phyloP scores from a whole-genome alignment of 2,329 filamentous ascomycete genomes.

The Sporothrix mexicana region DNA sequence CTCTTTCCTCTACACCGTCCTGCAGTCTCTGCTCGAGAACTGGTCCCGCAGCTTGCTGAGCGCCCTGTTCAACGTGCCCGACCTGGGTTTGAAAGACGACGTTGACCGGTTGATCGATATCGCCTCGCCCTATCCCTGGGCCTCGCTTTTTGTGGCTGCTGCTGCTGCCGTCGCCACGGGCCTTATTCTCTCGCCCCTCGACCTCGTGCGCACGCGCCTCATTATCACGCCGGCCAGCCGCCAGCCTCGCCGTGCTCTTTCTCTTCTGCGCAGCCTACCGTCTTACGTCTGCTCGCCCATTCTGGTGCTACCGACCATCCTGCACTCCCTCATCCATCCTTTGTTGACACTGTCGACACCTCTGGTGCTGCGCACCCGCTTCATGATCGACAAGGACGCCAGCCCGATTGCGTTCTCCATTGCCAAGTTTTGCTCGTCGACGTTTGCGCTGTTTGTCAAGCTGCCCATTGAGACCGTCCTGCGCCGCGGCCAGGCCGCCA shows the following conservation, averaged over 20 bases:
- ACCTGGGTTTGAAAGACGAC: constrained; percentile 76
- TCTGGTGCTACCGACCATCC: constrained; percentile 80
- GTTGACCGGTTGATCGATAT: constrained; percentile 75
- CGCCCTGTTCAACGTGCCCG: constrained; percentile 86
- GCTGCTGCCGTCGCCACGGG: constrained; percentile 73
- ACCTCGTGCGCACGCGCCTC: constrained; percentile 86
- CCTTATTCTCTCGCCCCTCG: constrained; percentile 81
- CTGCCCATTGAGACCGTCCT: constrained; percentile 92
- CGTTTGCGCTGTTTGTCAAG: constrained; percentile 80
- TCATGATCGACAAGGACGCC: constrained; percentile 80
- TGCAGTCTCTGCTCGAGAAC: constrained; percentile 85
- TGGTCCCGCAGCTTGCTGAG: constrained; percentile 92
- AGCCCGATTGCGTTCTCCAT: constrained; percentile 84
- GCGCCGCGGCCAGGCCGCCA: constrained; percentile 81
- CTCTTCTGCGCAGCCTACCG: constrained; percentile 77
- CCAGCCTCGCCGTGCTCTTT: constrained; percentile 76
- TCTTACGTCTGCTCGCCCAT: constrained; percentile 73
- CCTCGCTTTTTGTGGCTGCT: constrained; percentile 75
- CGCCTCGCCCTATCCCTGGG: constrained; percentile 80
- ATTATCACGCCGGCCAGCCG: constrained; percentile 82
- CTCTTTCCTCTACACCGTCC: constrained; percentile 87
- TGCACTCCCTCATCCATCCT: constrained; percentile 84
- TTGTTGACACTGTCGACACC: constrained; percentile 82
- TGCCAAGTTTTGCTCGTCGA: constrained; percentile 79
- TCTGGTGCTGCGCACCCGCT: constrained; percentile 81